Evolutionary conservation across 495 filamentous ascomycete species (phyloP).

Genomic region (Aspergillus taichungensis): DNA sequence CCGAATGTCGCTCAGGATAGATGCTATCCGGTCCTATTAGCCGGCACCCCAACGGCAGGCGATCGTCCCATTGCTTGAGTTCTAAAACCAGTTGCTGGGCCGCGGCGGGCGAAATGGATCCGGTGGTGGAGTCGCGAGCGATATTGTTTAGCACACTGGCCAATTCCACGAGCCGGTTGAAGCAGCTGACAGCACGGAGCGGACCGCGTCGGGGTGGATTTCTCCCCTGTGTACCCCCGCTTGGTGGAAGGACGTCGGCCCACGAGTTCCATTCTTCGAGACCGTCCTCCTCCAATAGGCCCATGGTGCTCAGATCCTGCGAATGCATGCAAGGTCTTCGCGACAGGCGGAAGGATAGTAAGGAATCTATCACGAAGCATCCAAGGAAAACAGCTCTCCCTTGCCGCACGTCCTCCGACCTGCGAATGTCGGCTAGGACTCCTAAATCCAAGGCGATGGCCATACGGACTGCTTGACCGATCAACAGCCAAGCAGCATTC

Average conservation of each 20-base stretch:
- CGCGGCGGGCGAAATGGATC: conserved; percentile 24
- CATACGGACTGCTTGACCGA: conserved; percentile 53
- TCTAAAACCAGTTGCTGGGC: conserved; percentile 35
- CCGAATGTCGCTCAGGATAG: conserved; percentile 33
- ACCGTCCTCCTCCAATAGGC: conserved; percentile 51
- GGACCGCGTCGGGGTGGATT: conserved; percentile 41
- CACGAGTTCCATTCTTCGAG: conserved; percentile 68
- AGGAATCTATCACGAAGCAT: conserved; percentile 58
- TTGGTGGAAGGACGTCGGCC: conserved; percentile 44
- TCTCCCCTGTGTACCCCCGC: conserved; percentile 18
- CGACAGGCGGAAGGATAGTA: conserved; percentile 48
- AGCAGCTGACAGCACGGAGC: conserved; percentile 50
- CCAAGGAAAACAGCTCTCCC: conserved; percentile 47
- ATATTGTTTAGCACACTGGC: conserved; percentile 39
- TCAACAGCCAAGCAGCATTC: conserved; percentile 50
- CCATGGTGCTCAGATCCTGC: conserved; percentile 36
- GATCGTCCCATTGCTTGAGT: conserved; percentile 33
- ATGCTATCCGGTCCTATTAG: conserved; percentile 35
- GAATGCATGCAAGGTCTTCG: conserved; percentile 44
- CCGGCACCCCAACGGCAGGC: conserved; percentile 33
- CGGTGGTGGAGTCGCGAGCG: conserved; percentile 23
- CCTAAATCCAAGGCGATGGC: conserved; percentile 42
- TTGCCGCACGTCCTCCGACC: conserved; percentile 33
- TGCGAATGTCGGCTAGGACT: conserved; percentile 17
- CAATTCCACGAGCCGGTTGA: conserved; percentile 48